Evolutionary conservation across 1,284 basidiomycete species (phyloP).

Genomic region (Grifola frondosa): DNA sequence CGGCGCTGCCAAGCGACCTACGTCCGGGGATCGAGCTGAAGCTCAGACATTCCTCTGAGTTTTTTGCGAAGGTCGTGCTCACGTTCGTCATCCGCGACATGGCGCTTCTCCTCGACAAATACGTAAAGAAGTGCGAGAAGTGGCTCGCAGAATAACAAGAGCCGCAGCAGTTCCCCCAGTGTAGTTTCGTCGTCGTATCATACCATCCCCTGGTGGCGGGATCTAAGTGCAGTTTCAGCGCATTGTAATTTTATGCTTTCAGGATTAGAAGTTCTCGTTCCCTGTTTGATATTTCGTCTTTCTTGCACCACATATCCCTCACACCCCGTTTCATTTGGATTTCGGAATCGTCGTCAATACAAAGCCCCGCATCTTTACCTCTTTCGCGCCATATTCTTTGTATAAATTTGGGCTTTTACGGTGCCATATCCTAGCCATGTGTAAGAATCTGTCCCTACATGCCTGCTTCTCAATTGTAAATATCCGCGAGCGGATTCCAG

Average conservation of each 20-base stretch:
- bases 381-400: slow-evolving; percentile 9
- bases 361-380: slow-evolving; percentile 2
- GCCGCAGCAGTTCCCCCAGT: too few relatives aligned
- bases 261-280: slow-evolving; percentile 30
- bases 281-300: slow-evolving; percentile 24
- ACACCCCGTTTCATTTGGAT: slow-evolving; percentile 1
- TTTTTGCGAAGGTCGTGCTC: slow-evolving; percentile 87
- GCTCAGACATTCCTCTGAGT: slow-evolving; percentile 82
- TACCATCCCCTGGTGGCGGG: slow-evolving; percentile 9
- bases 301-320: slow-evolving; percentile 12
- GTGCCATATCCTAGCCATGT: slow-evolving; percentile 13
- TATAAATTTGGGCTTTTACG: slow-evolving; percentile 16
- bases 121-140: slow-evolving; percentile 87
- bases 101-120: slow-evolving; percentile 86
- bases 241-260: slow-evolving; percentile 36
- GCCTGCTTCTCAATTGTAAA: slow-evolving; percentile 22
- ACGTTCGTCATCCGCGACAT: slow-evolving; percentile 89
- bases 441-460: slow-evolving; percentile 11
- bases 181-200: too few relatives aligned
- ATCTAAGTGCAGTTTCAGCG: slow-evolving; percentile 19
- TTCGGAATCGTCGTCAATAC: background rate
- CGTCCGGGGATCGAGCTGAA: slow-evolving; percentile 70
- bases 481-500: slow-evolving; percentile 16
- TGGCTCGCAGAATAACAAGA: slow-evolving; percentile 83
- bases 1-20: slow-evolving; percentile 63